Conservation (phyloP, 108 stramenopile genomes). For the Schizochytrium sp. region DNA sequence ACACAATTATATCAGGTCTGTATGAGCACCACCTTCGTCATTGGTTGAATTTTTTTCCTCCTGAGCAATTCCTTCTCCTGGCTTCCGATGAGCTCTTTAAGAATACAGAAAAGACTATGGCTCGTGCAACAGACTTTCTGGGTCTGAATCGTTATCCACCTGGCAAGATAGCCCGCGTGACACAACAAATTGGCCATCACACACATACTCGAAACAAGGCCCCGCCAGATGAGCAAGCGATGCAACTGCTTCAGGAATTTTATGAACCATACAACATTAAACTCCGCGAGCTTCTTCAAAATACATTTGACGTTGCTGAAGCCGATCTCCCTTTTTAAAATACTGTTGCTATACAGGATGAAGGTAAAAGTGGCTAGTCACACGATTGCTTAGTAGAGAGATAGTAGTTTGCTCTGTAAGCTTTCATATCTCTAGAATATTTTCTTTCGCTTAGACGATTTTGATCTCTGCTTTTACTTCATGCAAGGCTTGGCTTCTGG, state of each 20-base stretch:
- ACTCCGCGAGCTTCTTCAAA: background rate
- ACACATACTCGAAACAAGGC: conserved; percentile 43
- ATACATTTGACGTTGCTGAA: background rate
- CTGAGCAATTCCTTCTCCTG: conserved; percentile 30
- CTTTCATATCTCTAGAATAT: too few species aligned
- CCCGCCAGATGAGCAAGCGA: background rate
- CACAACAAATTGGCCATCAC: background rate
- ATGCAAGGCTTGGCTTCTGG: too few species aligned
- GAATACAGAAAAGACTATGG: background rate
- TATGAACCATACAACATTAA: conserved; percentile 7
- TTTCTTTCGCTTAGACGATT: too few species aligned
- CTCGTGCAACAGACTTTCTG: conserved; percentile 2
- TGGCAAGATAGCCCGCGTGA: background rate
- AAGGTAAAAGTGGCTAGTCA: background rate
- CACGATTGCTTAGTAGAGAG: background rate
- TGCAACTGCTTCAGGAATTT: background rate
- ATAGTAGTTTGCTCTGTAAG: too few species aligned
- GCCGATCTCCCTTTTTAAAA: background rate
- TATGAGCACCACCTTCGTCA: conserved; percentile 40
- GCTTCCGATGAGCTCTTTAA: background rate
- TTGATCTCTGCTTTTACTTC: too few species aligned
- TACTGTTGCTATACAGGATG: background rate
- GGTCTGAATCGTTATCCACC: background rate
- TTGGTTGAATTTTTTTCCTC: conserved; percentile 34
- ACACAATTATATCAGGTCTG: background rate